Conservation (phyloP, 2,329 filamentous ascomycete genomes). For the Nannizziopsis arthrosporioides region DNA sequence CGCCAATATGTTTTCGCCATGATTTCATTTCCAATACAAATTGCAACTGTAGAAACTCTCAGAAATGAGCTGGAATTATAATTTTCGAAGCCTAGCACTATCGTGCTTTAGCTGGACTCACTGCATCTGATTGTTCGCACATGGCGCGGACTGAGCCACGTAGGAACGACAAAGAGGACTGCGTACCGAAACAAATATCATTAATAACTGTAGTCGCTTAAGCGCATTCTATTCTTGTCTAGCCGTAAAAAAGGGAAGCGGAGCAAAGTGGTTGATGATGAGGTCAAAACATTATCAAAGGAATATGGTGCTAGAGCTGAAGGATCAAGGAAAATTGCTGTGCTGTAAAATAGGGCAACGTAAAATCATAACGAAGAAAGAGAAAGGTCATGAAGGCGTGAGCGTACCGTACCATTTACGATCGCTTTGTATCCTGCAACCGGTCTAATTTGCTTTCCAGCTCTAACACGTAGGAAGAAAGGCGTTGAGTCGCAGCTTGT, state of each 20-base stretch:
- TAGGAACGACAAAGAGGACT: no score
- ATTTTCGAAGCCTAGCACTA: no score
- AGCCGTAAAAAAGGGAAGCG: neutral
- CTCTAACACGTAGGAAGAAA: conserved; percentile 70
- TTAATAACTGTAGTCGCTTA: no score
- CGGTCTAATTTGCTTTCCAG: conserved; percentile 69
- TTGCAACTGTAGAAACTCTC: no score
- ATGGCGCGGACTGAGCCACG: no score
- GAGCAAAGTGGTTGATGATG: no score
- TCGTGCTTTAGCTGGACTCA: no score
- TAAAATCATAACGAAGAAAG: neutral
- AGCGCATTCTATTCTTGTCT: neutral
- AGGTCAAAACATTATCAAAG: neutral
- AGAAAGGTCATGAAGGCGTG: conserved; percentile 8
- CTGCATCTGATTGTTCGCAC: no score
- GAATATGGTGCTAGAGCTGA: neutral
- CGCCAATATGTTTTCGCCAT: neutral
- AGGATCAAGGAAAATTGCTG: neutral
- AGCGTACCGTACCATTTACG: conserved; percentile 8
- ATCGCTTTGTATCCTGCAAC: conserved; percentile 55
- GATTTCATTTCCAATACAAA: neutral
- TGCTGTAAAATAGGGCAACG: neutral
- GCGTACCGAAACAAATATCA: no score
- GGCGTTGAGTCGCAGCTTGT: conserved; percentile 72
- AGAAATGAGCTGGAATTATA: no score